phyloP scores from a whole-genome alignment of 805 yeast genomes.

The Starmera amethionina region DNA sequence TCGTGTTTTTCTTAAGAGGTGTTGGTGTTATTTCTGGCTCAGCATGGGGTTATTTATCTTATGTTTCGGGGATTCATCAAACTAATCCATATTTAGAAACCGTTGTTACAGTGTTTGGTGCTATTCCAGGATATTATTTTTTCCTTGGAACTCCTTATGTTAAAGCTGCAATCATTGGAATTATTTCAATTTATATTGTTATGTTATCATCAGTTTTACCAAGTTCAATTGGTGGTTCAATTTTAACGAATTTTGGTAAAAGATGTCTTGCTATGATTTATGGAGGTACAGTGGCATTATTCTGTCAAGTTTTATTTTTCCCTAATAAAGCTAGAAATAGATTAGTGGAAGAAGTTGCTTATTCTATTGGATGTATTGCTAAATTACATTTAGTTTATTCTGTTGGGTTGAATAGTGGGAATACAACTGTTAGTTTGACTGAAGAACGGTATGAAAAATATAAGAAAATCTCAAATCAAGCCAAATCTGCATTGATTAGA shows the following conservation, averaged over 20 bases:
- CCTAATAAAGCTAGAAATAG: conserved; percentile 40
- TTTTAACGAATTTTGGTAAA: conserved; percentile 35
- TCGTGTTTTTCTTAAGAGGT: conserved; percentile 35
- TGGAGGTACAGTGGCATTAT: conserved; percentile 37
- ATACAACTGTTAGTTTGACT: conserved; percentile 17
- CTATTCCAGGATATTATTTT: conserved; percentile 35
- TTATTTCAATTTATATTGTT: conserved; percentile 37
- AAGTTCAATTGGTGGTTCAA: conserved; percentile 27
- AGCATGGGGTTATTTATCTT: conserved; percentile 38
- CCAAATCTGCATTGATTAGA: conserved; percentile 27
- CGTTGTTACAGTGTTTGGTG: conserved; percentile 32
- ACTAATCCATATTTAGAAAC: conserved; percentile 31
- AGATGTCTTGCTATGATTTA: conserved; percentile 40
- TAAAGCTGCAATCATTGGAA: conserved; percentile 40
- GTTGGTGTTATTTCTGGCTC: conserved; percentile 39
- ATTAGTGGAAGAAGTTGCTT: conserved; percentile 30
- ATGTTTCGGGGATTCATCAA: conserved; percentile 32
- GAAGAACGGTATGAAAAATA: conserved; percentile 23
- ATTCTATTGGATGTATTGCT: conserved; percentile 29
- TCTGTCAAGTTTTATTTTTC: conserved; percentile 34
- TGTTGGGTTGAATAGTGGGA: conserved; percentile 27
- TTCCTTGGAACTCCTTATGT: conserved; percentile 36
- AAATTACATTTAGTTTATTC: conserved; percentile 29
- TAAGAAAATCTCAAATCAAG: conserved; percentile 23
- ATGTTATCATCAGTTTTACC: conserved; percentile 35